These are phyloP conservation scores for Neurospora sp. DNA, from an alignment of 495 filamentous ascomycete species.

Conservation along the genomic window DNA sequence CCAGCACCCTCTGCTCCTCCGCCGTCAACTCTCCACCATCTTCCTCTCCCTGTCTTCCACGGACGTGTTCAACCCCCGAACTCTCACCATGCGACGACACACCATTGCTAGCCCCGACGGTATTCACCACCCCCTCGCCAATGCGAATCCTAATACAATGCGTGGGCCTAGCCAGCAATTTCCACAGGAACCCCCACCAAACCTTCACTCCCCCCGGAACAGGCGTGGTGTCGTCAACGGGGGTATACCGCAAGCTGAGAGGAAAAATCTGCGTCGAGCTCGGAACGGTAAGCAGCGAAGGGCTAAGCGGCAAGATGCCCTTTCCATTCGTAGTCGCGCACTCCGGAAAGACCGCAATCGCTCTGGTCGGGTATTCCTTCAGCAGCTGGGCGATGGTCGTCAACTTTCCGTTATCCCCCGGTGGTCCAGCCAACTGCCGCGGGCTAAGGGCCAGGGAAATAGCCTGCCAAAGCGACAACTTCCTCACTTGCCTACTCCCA, in stretches of 20 bases:
- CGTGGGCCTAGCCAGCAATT: conserved; percentile 69
- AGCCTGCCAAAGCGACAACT: conserved; percentile 63
- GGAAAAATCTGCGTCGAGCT: conserved; percentile 69
- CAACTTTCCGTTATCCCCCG: conserved; percentile 32
- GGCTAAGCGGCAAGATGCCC: conserved; percentile 77
- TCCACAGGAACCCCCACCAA: conserved; percentile 69
- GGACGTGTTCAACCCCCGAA: conserved; percentile 25
- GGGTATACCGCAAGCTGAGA: conserved; percentile 76
- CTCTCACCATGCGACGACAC: conserved; percentile 3
- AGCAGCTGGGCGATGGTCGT: conserved; percentile 53
- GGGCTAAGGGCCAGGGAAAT: conserved; percentile 60
- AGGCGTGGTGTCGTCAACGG: conserved; percentile 82
- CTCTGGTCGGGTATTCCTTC: conserved; percentile 54
- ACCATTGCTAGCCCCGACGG: conserved; percentile 19
- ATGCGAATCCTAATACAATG: conserved; percentile 87
- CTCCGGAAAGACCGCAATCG: conserved; percentile 82
- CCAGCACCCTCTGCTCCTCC: conserved; percentile 53
- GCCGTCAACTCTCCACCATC: conserved; percentile 32
- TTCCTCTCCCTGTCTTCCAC: conserved; percentile 26
- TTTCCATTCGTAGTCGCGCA: conserved; percentile 88
- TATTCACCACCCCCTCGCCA: conserved; percentile 53
- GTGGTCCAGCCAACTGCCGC: conserved; percentile 39
- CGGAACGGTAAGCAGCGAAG: conserved; percentile 55
- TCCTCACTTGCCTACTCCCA: conserved; percentile 4
- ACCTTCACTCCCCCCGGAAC: conserved; percentile 45